Base-by-base conservation (phyloP, 1,284 basidiomycete species). In the Ustilago trichophora region DNA sequence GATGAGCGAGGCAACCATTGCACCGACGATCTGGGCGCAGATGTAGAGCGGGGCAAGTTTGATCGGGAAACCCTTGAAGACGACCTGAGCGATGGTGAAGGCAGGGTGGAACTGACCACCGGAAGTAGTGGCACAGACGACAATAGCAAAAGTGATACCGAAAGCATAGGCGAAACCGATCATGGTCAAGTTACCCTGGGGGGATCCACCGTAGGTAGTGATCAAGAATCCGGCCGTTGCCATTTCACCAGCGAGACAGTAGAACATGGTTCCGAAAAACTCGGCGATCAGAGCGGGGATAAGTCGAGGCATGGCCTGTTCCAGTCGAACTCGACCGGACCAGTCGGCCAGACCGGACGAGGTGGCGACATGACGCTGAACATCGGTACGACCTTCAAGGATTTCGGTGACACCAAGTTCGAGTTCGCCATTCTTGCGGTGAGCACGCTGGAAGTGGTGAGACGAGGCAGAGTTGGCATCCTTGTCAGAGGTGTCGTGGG, bases 1-100 rank as follows among this genome's bases (percentile, higher is more conserved):
- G 44, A 75, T 64, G 12, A 75, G 50, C 33, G 63, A 55, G 19
- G 64, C 73, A 7, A 66, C 48, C 54, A 68, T 72, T 10, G 53
- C 72, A 32, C 73, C 73, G 27, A 73, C 38, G 37, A 76, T 19
- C 49, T 76, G 73, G 8, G 66, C 67, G 8, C 24, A 4, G 29
- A 76, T 76, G 66, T 76, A 76, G 5, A 68, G 27, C 5, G 73
- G 73, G 21, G 70, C 72, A 16, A 69, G 57, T 36, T 64, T 49
- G 53, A 68, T 45, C 6, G 73, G 73, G 63, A 76, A 76, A 38
- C 73, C 73, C 35, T 76, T 76, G 70, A 59, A 76, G 13, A 74
- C 45, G 33, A 68, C 62, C 53, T 74, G 73, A 12, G 73, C 64
- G 22, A 76, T 48, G 19, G 73, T 75, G 51, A 76, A 51, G 19